Conservation (phyloP, 2,329 filamentous ascomycete genomes). For the Monosporascus cannonballus region DNA sequence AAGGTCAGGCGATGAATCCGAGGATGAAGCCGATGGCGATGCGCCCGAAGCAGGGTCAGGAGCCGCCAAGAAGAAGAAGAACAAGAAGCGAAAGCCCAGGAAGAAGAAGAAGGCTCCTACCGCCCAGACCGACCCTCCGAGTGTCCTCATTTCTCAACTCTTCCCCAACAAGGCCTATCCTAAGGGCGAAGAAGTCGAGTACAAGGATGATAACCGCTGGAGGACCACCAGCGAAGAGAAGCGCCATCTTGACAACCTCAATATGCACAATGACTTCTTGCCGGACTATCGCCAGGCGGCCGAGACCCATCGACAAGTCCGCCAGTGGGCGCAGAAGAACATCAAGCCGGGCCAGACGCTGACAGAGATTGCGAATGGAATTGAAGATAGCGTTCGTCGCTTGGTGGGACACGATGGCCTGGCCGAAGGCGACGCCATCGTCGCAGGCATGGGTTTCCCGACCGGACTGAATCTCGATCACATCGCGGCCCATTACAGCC, state of each 20-base stretch:
- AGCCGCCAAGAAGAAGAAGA: constrained; percentile 63
- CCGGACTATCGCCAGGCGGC: constrained; percentile 76
- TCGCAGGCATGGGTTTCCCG: constrained; percentile 81
- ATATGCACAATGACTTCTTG: constrained; percentile 61
- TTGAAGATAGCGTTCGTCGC: constrained; percentile 74
- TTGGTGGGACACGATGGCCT: constrained; percentile 72
- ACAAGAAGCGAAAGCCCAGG: constrained; percentile 74
- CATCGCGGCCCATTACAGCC: constrained; percentile 80
- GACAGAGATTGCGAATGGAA: constrained; percentile 79
- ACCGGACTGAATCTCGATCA: constrained; percentile 80
- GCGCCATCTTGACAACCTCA: constrained; percentile 73
- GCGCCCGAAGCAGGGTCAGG: constrained; percentile 29
- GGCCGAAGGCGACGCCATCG: constrained; percentile 70
- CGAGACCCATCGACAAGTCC: constrained; percentile 85
- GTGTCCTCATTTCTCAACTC: constrained; percentile 65
- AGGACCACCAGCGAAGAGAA: constrained; percentile 82
- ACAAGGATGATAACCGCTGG: constrained; percentile 69
- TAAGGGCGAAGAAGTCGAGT: constrained; percentile 72
- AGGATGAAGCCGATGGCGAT: constrained; percentile 44
- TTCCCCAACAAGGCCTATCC: constrained; percentile 71
- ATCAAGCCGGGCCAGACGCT: constrained; percentile 77
- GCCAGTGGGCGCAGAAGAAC: constrained; percentile 73
- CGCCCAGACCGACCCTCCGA: constrained; percentile 70
- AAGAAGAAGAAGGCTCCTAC: constrained; percentile 63
- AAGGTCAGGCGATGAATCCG: constrained; percentile 44